phyloP scores from a whole-genome alignment of 2,329 filamentous ascomycete species.

The Colletotrichum orchidophilum region DNA sequence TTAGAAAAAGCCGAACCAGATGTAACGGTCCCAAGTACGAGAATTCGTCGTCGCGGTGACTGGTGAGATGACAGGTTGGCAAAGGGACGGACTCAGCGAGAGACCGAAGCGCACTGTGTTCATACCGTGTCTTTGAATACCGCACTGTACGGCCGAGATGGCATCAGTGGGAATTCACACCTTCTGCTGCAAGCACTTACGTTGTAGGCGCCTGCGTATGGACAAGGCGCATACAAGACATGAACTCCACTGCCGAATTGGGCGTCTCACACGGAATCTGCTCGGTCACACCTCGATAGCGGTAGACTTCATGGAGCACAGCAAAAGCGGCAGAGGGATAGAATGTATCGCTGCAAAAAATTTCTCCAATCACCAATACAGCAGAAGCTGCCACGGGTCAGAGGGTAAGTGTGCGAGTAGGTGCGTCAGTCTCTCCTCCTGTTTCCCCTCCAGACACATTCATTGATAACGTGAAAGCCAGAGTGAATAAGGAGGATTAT shows the following conservation, averaged over 20 bases:
- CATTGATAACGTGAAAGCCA: constrained; percentile 63
- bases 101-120: neutral
- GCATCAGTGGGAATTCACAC: neutral
- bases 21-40: neutral
- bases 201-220: too few species aligned
- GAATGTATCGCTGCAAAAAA: constrained; percentile 43
- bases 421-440: constrained; percentile 68
- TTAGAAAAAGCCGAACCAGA: neutral
- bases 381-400: constrained; percentile 47
- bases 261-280: neutral
- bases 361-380: constrained; percentile 46
- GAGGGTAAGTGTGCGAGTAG: constrained; percentile 59
- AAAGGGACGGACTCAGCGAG: neutral
- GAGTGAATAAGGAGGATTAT: constrained; percentile 75
- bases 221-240: neutral
- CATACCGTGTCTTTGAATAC: neutral
- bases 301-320: neutral
- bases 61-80: neutral
- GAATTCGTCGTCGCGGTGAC: neutral
- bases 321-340: neutral
- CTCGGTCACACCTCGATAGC: neutral
- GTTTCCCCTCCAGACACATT: constrained; percentile 74
- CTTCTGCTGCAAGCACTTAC: too few species aligned
- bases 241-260: neutral
- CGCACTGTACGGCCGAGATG: neutral